Evolutionary conservation across 768 basidiomycete genomes (phyloP).

Genomic region (Collybia nuda): DNA sequence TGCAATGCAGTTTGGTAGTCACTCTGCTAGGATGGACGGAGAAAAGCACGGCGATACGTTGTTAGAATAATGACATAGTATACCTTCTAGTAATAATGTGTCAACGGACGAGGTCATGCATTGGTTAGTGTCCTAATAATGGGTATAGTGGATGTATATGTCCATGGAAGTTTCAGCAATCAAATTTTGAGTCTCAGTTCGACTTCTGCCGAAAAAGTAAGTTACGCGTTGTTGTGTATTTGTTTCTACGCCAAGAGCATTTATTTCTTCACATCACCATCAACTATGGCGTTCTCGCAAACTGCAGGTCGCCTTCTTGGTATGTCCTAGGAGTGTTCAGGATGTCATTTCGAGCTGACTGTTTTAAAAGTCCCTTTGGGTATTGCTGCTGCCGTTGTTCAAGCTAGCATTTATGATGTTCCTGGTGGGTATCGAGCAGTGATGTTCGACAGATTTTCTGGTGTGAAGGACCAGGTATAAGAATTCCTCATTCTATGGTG

Average conservation of each 20-base stretch:
- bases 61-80: slow-evolving; percentile 8
- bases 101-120: too few relatives aligned
- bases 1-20: slow-evolving; percentile 97
- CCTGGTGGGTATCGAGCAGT: slow-evolving; percentile 93
- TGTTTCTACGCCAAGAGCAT: background rate
- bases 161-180: too few relatives aligned
- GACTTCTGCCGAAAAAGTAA: background rate
- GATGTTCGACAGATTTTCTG: slow-evolving; percentile 97
- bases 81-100: too few relatives aligned
- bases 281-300: slow-evolving; percentile 51
- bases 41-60: slow-evolving; percentile 53
- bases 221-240: slow-evolving; percentile 9
- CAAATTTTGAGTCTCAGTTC: too few relatives aligned
- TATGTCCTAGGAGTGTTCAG: slow-evolving; percentile 20
- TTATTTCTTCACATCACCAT: slow-evolving; percentile 4
- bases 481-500: background rate
- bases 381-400: slow-evolving; percentile 40
- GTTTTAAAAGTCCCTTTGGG: slow-evolving; percentile 42
- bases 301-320: slow-evolving; percentile 49
- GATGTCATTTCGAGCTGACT: background rate
- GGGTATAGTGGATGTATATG: too few relatives aligned
- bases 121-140: too few relatives aligned
- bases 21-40: slow-evolving; percentile 82
- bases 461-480: slow-evolving; percentile 77
- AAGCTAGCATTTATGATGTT: slow-evolving; percentile 67